A percentile compares a stretch with the other conserved stretches of the same genome.
Conservation (phyloP, 2,329 filamentous ascomycete genomes). For the Ascochyta pisi region DNA sequence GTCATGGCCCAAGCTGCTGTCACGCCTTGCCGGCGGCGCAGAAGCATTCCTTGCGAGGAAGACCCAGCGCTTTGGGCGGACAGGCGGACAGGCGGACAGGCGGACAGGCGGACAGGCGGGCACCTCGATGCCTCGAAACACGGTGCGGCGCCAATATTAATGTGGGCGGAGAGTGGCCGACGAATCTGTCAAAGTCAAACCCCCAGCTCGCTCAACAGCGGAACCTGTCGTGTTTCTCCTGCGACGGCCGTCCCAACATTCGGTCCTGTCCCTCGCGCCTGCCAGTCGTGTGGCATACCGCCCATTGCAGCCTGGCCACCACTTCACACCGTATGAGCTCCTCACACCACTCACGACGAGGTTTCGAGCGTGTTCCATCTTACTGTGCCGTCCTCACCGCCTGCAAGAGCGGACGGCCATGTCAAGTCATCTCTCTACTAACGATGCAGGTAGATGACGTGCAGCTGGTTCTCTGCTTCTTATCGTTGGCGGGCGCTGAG, state of each 20-base stretch:
- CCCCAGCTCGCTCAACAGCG: slow-evolving; percentile 1
- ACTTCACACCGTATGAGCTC: slow-evolving; percentile 2
- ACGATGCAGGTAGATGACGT: not conserved
- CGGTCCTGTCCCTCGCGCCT: slow-evolving; percentile 17
- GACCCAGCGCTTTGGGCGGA: slow-evolving; percentile 2
- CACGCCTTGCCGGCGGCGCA: slow-evolving; percentile 2
- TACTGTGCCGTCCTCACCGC: slow-evolving; percentile 11
- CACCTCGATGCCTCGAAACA: not conserved
- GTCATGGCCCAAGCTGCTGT: not conserved
- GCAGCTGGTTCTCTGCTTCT: slow-evolving; percentile 2
- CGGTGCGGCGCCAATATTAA: too few relatives aligned
- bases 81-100: not conserved
- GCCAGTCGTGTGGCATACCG: slow-evolving; percentile 25
- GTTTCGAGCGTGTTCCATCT: slow-evolving; percentile 2
- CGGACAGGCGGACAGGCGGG: not conserved
- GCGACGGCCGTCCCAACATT: slow-evolving; percentile 24
- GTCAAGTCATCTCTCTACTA: not conserved
- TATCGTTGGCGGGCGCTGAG: slow-evolving; percentile 5
- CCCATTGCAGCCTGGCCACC: slow-evolving; percentile 19
- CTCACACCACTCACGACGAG: not conserved
- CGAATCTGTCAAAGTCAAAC: not conserved
- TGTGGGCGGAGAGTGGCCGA: not conserved
- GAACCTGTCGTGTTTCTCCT: slow-evolving; percentile 13
- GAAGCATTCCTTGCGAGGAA: slow-evolving; percentile 10
- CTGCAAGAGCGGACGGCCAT: not conserved